These are phyloP conservation scores for Coemansia sp. DNA, from an alignment of 192 early-diverging fungal genomes.

Conservation along the genomic window DNA sequence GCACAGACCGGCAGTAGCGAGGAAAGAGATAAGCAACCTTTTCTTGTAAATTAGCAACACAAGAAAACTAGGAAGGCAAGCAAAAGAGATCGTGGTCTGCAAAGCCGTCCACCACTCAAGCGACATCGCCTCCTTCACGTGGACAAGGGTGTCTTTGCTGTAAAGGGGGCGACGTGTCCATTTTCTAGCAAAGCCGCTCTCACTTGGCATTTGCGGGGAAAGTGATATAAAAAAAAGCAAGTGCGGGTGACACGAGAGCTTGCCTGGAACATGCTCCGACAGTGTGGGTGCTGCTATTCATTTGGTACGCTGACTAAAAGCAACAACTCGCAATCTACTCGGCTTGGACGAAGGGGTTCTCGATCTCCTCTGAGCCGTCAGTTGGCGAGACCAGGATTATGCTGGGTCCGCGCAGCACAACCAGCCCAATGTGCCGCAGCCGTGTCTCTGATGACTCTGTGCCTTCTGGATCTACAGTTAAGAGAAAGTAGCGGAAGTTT, in stretches of 20 bases:
- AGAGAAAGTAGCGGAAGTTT: neutral
- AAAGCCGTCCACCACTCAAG: neutral
- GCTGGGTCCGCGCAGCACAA: conserved; percentile 88
- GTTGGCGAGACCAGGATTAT: conserved; percentile 90
- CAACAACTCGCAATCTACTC: conserved; percentile 6
- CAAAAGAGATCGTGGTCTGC: neutral
- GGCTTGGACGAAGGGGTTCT: conserved; percentile 79
- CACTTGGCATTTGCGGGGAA: neutral
- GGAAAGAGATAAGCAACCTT: neutral
- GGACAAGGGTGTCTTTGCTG: neutral
- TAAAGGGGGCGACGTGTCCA: neutral
- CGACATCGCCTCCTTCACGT: neutral
- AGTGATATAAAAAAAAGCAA: neutral
- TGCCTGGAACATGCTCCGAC: neutral
- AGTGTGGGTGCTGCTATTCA: neutral
- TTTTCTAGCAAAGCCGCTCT: neutral
- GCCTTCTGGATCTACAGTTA: conserved; percentile 25
- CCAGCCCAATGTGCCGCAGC: conserved; percentile 78
- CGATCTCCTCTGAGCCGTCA: conserved; percentile 90
- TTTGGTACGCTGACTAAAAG: neutral
- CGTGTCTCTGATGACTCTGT: conserved; percentile 29
- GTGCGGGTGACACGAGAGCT: neutral
- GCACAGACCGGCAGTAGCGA: neutral
- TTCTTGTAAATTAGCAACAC: neutral
- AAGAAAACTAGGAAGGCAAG: neutral